Base-by-base conservation (phyloP, 2,329 filamentous ascomycete species). In the Apiospora phragmitis region DNA sequence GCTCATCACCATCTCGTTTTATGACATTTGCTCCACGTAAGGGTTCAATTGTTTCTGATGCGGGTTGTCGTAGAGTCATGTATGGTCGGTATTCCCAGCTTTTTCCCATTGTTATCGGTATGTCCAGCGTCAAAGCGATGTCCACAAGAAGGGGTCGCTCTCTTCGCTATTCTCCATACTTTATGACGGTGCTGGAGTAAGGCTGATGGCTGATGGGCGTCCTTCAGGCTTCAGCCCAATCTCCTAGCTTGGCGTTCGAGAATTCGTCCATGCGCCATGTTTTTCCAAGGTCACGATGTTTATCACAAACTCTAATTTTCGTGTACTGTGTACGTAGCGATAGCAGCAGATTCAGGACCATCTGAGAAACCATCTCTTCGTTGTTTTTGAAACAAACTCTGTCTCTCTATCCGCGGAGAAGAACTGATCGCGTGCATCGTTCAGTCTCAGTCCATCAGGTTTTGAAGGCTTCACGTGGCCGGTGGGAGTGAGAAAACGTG, bases 1-100 rank as follows among this genome's bases (percentile, higher is more conserved):
- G 55, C 55, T 38, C 55, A 62, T 62, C 55, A 62, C 55, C 55
- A 62, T 62, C 55, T 62, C 55, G 55, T 62, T 62, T 62, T 62
- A 38, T 38, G 55, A 62, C 55, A 38, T 14, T 38, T 21, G 49
- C 55, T 38, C 55, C 55, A 62, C 55, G 55, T 14, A 38, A 62
- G 55, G 32, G 55, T 38, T 62, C 32, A n/a, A 62, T 38, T 32
- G 55, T n/a, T 21, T 49, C 47, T 49, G n/a, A 12, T 38, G 21
- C 16, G 14, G 14, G 21, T 9, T n/a, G 29, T 14, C 8, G 43
- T n/a, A 62, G 55, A 62, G 55, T 62, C 55, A 62, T 62, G 55
- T 38, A 62, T 55, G 6, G 43, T 47, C n/a, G 43, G 43, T n/a
- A 47, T 47, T 47, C n/a, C 43, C 43, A 45, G n/a, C 18, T 45